Evolutionary conservation across 345 rosid genomes (phyloP).

Genomic region (Pugionium cornutum): DNA sequence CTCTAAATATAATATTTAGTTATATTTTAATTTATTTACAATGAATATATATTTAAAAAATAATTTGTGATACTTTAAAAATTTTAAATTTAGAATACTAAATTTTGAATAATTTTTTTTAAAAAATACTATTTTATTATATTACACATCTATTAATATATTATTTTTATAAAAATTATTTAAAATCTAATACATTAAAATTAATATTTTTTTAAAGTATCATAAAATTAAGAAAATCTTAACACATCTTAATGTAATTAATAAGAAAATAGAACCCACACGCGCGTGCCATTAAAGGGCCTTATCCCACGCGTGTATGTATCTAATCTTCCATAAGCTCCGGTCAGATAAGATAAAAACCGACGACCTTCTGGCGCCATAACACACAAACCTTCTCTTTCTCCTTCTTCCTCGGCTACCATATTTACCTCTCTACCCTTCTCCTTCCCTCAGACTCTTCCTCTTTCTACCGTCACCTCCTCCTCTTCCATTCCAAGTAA

Average conservation of each 20-base stretch:
- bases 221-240: not conserved
- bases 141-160: too few relatives aligned
- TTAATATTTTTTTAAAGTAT: too few relatives aligned
- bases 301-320: constrained; percentile 32
- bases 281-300: constrained; percentile 29
- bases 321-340: not conserved
- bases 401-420: constrained; percentile 35
- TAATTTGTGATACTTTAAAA: too few relatives aligned
- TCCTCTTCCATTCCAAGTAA: constrained; percentile 34
- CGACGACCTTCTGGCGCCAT: constrained; percentile 35
- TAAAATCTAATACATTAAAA: too few relatives aligned
- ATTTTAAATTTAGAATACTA: too few relatives aligned
- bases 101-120: too few relatives aligned
- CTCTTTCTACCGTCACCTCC: not conserved
- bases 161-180: too few relatives aligned
- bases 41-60: too few relatives aligned
- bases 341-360: constrained; percentile 28
- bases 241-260: too few relatives aligned
- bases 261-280: not conserved
- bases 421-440: constrained; percentile 24
- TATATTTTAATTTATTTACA: too few relatives aligned
- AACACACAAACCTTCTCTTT: not conserved
- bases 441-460: constrained; percentile 17
- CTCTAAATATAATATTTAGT: too few relatives aligned
- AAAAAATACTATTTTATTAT: too few relatives aligned